Evolutionary conservation across 2,329 filamentous ascomycete genomes (phyloP).

Genomic region (Monilinia vaccinii-corymbosi): DNA sequence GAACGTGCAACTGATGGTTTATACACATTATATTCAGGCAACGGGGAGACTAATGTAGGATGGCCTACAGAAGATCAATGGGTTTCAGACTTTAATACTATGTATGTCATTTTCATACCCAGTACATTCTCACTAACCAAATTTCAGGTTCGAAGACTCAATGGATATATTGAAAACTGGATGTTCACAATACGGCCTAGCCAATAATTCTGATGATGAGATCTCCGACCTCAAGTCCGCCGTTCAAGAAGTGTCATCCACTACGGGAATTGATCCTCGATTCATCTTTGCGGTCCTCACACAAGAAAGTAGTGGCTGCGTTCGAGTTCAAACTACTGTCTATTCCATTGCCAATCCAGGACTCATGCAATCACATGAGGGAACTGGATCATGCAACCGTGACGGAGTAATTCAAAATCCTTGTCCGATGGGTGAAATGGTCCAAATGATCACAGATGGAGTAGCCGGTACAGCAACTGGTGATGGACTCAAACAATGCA

Average conservation of each 20-base stretch:
- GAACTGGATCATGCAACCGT: slow-evolving; percentile 15
- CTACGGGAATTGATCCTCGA: slow-evolving; percentile 13
- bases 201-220: slow-evolving; percentile 11
- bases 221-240: slow-evolving; percentile 10
- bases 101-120: slow-evolving; percentile 6
- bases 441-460: slow-evolving; percentile 28
- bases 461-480: slow-evolving; percentile 24
- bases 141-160: slow-evolving; percentile 5
- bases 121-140: not conserved
- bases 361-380: slow-evolving; percentile 24
- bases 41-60: slow-evolving; percentile 8
- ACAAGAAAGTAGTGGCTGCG: slow-evolving; percentile 29
- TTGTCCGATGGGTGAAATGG: slow-evolving; percentile 17
- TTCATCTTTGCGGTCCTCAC: slow-evolving; percentile 30
- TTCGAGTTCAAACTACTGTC: slow-evolving; percentile 13
- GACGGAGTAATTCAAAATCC: slow-evolving; percentile 11
- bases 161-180: not conserved
- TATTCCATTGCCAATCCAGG: slow-evolving; percentile 18
- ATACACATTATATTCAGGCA: slow-evolving; percentile 12
- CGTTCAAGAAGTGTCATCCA: slow-evolving; percentile 11
- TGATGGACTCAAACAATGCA: slow-evolving; percentile 22
- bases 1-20: not conserved
- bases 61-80: slow-evolving; percentile 13
- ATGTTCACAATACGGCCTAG: slow-evolving; percentile 5
- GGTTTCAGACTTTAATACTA: slow-evolving; percentile 13